These are phyloP conservation scores for Colletotrichum kahawae DNA, from an alignment of 2,329 filamentous ascomycete species.

Conservation along the genomic window DNA sequence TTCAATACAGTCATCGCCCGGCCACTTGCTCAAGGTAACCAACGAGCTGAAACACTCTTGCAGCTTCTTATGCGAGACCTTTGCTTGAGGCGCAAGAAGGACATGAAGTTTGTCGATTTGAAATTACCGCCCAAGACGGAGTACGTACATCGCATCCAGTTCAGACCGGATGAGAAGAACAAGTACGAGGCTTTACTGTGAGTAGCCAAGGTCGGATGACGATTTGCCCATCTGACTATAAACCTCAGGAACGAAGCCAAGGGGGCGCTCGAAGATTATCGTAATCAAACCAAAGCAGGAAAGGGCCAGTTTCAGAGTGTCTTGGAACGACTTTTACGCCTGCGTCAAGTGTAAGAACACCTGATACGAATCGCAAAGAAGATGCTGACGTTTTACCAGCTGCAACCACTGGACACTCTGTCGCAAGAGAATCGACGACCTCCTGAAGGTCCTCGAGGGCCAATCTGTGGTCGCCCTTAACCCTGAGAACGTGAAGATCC, in stretches of 20 bases:
- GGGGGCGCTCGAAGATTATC: conserved; percentile 69
- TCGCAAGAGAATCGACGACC: conserved; percentile 73
- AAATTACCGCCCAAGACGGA: conserved; percentile 79
- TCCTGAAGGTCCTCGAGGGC: conserved; percentile 72
- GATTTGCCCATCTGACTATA: conserved; percentile 25
- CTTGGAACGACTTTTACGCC: conserved; percentile 80
- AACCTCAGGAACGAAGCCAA: conserved; percentile 69
- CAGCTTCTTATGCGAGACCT: conserved; percentile 81
- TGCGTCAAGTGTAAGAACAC: conserved; percentile 70
- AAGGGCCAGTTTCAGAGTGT: conserved; percentile 72
- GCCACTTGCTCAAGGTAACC: conserved; percentile 64
- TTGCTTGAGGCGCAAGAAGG: conserved; percentile 81
- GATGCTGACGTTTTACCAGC: conserved; percentile 34
- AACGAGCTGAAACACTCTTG: conserved; percentile 66
- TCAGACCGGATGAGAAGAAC: conserved; percentile 74
- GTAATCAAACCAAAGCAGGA: conserved; percentile 45
- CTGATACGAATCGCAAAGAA: conserved; percentile 8
- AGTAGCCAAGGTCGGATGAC: conserved; percentile 26
- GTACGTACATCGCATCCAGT: conserved; percentile 76
- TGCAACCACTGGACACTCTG: conserved; percentile 91
- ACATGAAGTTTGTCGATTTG: conserved; percentile 87
- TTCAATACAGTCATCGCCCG: conserved; percentile 77
- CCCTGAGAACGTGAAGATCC: conserved; percentile 71
- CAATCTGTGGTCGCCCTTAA: conserved; percentile 73
- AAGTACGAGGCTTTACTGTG: conserved; percentile 78